These are phyloP conservation scores for Exophiala mesophila DNA, from an alignment of 2,329 filamentous ascomycete genomes.

Conservation along the genomic window DNA sequence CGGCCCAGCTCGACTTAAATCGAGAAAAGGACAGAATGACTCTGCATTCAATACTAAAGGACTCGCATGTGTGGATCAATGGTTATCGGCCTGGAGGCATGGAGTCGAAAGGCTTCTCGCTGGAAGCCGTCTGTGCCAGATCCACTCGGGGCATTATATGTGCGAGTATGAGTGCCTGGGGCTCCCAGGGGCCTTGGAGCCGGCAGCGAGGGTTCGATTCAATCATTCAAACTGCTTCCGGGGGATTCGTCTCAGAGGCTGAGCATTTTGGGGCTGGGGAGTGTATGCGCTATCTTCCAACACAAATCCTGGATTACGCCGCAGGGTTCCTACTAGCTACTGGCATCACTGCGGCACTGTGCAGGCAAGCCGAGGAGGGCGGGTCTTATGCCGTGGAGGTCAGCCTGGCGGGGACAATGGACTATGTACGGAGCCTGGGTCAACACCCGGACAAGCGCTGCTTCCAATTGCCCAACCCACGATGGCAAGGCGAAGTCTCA, in stretches of 20 bases:
- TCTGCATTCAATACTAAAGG: slow-evolving; percentile 31
- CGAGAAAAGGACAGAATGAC: slow-evolving; percentile 22
- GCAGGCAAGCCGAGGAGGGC: slow-evolving; percentile 42
- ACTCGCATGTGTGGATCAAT: slow-evolving; percentile 43
- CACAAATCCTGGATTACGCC: slow-evolving; percentile 54
- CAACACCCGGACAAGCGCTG: slow-evolving; percentile 44
- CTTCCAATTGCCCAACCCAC: slow-evolving; percentile 38
- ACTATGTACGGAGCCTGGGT: slow-evolving; percentile 52
- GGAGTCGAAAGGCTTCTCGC: slow-evolving; percentile 39
- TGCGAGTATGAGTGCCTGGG: slow-evolving; percentile 53
- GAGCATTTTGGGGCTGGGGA: slow-evolving; percentile 40
- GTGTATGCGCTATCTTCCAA: slow-evolving; percentile 43
- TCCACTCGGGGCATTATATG: slow-evolving; percentile 44
- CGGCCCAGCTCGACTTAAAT: slow-evolving; percentile 35
- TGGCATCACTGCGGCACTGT: slow-evolving; percentile 50
- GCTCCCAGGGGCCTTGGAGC: slow-evolving; percentile 44
- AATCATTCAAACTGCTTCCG: slow-evolving; percentile 51
- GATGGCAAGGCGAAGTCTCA: slow-evolving; percentile 30
- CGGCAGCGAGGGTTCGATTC: slow-evolving; percentile 52
- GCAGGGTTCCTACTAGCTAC: slow-evolving; percentile 53
- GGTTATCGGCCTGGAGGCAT: slow-evolving; percentile 47
- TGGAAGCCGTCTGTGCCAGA: slow-evolving; percentile 34
- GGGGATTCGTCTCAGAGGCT: slow-evolving; percentile 54
- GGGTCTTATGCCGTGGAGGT: slow-evolving; percentile 51
- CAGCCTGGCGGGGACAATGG: slow-evolving; percentile 52